These are phyloP conservation scores for Hyphodiscus hymeniophilus DNA, from an alignment of 495 filamentous ascomycete genomes.

Conservation along the genomic window DNA sequence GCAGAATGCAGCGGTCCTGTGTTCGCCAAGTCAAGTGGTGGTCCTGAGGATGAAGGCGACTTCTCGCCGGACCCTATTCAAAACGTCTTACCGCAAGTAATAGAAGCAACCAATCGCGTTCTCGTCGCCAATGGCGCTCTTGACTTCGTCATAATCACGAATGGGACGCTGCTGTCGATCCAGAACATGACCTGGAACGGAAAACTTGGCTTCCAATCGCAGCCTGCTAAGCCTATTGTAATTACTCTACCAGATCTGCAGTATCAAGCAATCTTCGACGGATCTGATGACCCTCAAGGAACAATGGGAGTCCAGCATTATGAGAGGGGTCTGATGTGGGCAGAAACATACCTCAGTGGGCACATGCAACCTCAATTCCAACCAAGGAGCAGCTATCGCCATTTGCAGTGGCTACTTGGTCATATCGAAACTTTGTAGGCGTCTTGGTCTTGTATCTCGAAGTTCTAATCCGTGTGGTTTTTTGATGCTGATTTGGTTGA, in stretches of 20 bases:
- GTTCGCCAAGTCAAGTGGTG: constrained; percentile 30
- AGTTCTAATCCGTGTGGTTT: too few relatives aligned
- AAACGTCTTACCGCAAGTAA: constrained; percentile 50
- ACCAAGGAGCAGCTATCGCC: constrained; percentile 47
- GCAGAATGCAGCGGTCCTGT: constrained; percentile 34
- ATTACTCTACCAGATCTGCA: constrained; percentile 31
- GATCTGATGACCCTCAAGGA: constrained; percentile 22
- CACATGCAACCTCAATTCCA: constrained; percentile 50
- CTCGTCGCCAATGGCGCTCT: constrained; percentile 51
- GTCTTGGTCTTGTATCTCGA: too few relatives aligned
- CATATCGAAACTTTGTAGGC: constrained; percentile 30
- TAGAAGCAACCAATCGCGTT: constrained; percentile 51
- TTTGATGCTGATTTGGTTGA: too few relatives aligned
- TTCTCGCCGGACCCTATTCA: constrained; percentile 17
- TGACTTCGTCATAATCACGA: constrained; percentile 53
- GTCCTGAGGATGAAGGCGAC: constrained; percentile 15
- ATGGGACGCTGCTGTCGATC: constrained; percentile 54
- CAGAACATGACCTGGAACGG: constrained; percentile 67
- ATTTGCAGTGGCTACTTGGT: constrained; percentile 51
- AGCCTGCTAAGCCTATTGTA: constrained; percentile 27
- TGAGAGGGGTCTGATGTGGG: constrained; percentile 29
- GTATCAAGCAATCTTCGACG: constrained; percentile 22
- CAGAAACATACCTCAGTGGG: constrained; percentile 41
- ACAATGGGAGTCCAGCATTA: constrained; percentile 30
- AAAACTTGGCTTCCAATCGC: constrained; percentile 46